These are phyloP conservation scores for Phtheirospermum japonicum DNA, from an alignment of 257 asterid species.

Conservation along the genomic window DNA sequence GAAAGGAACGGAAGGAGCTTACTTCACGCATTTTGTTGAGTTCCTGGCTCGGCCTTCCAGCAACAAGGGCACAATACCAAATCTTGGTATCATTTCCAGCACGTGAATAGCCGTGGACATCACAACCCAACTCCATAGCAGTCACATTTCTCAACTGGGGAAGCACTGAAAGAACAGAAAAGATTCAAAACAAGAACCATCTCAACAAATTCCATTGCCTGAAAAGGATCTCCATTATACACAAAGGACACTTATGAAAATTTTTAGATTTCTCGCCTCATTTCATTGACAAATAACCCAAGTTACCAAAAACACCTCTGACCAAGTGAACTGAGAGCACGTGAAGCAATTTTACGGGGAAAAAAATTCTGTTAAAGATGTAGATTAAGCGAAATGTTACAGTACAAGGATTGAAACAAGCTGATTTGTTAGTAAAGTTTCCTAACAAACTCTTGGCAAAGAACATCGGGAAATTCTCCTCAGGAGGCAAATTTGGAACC, in stretches of 20 bases:
- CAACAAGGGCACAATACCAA: slow-evolving; percentile 94
- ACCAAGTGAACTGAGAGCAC: too few relatives aligned
- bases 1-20: slow-evolving; percentile 31
- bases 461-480: too few relatives aligned
- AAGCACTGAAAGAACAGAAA: slow-evolving; percentile 63
- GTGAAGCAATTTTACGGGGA: too few relatives aligned
- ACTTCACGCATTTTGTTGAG: slow-evolving; percentile 92
- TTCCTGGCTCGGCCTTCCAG: slow-evolving; percentile 88
- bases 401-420: too few relatives aligned
- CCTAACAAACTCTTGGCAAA: too few relatives aligned
- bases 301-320: neutral
- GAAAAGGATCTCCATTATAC: slow-evolving; percentile 10
- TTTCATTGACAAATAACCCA: neutral
- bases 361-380: too few relatives aligned
- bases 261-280: neutral
- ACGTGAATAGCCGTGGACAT: slow-evolving; percentile 81
- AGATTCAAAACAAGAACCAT: slow-evolving; percentile 23
- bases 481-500: too few relatives aligned
- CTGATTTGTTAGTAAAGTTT: too few relatives aligned
- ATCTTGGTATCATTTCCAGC: slow-evolving; percentile 71
- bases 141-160: slow-evolving; percentile 91
- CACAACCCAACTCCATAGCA: slow-evolving; percentile 82
- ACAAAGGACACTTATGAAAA: neutral
- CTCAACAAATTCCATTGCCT: too few relatives aligned
- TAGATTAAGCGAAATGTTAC: too few relatives aligned